phyloP scores from a whole-genome alignment of 1,284 basidiomycete species.

The Sporisorium sorghi region DNA sequence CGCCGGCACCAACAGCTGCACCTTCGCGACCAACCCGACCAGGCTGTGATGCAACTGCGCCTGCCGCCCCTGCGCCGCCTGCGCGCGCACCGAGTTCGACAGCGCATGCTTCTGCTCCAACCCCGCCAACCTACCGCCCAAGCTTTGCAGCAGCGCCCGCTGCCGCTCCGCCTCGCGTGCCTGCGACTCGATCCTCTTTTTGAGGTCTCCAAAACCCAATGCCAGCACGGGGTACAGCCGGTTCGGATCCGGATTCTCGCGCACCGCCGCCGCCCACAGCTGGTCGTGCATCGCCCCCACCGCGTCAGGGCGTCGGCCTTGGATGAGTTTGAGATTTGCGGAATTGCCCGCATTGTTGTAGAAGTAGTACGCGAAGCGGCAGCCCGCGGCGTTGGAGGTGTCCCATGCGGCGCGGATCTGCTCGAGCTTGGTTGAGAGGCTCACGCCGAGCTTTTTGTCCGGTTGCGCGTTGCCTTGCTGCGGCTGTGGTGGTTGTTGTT shows the following conservation, averaged over 20 bases:
- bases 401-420: constrained; percentile 64
- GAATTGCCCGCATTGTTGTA: constrained; percentile 61
- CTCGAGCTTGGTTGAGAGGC: constrained; percentile 56
- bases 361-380: constrained; percentile 63
- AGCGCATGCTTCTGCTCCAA: constrained; percentile 62
- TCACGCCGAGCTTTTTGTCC: constrained; percentile 59
- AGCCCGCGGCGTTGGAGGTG: constrained; percentile 57
- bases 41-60: constrained; percentile 62
- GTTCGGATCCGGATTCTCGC: constrained; percentile 64
- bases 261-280: constrained; percentile 61
- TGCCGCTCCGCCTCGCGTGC: constrained; percentile 56
- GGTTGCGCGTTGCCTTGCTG: constrained; percentile 15
- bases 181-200: constrained; percentile 59
- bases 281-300: constrained; percentile 63
- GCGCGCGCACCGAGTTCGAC: constrained; percentile 55
- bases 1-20: constrained; percentile 57
- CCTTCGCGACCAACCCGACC: constrained; percentile 48
- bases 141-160: constrained; percentile 33
- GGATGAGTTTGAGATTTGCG: constrained; percentile 52
- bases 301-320: constrained; percentile 59
- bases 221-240: constrained; percentile 67
- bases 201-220: constrained; percentile 64
- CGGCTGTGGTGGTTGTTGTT: constrained; percentile 12
- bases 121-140: constrained; percentile 43
- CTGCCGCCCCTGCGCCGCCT: constrained; percentile 55